These are phyloP conservation scores for Magnaporthales sp. DNA, from an alignment of 2,329 filamentous ascomycete species.

Conservation along the genomic window DNA sequence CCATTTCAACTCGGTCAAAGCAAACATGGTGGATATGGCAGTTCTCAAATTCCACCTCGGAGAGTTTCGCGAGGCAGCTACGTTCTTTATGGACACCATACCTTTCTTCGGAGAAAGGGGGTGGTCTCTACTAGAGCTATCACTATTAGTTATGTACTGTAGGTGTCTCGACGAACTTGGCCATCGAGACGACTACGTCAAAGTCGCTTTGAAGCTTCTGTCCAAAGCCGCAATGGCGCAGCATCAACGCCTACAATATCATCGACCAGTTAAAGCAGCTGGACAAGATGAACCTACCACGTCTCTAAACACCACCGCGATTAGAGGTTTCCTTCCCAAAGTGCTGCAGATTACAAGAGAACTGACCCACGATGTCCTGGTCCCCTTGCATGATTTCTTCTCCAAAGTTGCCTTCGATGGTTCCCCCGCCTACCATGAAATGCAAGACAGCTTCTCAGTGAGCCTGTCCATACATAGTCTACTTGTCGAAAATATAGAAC, in stretches of 20 bases:
- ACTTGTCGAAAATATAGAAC: slow-evolving; percentile 58
- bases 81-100: slow-evolving; percentile 70
- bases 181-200: slow-evolving; percentile 70
- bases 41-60: slow-evolving; percentile 70
- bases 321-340: slow-evolving; percentile 39
- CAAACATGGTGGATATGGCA: slow-evolving; percentile 75
- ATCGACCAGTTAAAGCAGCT: neutral
- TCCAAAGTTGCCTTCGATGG: slow-evolving; percentile 58
- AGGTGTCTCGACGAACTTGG: slow-evolving; percentile 71
- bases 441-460: slow-evolving; percentile 68
- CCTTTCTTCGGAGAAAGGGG: slow-evolving; percentile 69
- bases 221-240: slow-evolving; percentile 54
- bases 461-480: slow-evolving; percentile 62
- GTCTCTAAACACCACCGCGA: slow-evolving; percentile 24
- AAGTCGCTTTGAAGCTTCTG: slow-evolving; percentile 64
- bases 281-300: neutral
- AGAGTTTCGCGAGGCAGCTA: slow-evolving; percentile 65
- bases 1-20: slow-evolving; percentile 67
- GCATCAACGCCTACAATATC: slow-evolving; percentile 5
- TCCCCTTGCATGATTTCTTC: slow-evolving; percentile 68
- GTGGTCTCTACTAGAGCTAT: slow-evolving; percentile 74
- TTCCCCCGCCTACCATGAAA: slow-evolving; percentile 58
- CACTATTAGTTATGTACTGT: slow-evolving; percentile 79
- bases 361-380: slow-evolving; percentile 49
- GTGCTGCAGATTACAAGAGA: slow-evolving; percentile 35